Evolutionary conservation across 345 rosid species (phyloP).

Genomic region (Triadica sebifera): DNA sequence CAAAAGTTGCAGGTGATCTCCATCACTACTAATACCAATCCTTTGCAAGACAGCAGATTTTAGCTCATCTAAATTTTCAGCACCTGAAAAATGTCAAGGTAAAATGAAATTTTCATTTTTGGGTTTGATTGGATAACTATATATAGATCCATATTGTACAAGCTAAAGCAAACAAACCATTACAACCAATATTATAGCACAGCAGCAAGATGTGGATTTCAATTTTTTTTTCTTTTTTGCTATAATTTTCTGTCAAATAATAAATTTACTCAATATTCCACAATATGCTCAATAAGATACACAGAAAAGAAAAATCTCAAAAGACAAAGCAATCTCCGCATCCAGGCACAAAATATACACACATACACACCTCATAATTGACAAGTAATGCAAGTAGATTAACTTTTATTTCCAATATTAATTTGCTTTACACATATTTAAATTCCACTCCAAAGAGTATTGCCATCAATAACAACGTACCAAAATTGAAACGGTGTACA

Average conservation of each 20-base stretch:
- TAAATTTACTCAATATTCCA: not conserved
- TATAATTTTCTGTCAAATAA: not conserved
- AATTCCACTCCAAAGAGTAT: not conserved
- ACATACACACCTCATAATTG: not conserved
- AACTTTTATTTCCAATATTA: no score
- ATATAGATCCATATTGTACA: not conserved
- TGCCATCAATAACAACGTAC: conserved; percentile 39
- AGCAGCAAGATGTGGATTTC: not conserved
- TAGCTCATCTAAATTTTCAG: conserved; percentile 76
- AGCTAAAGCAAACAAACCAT: not conserved
- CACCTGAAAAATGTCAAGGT: conserved; percentile 28
- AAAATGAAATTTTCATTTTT: not conserved
- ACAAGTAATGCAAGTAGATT: not conserved
- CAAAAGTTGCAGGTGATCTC: conserved; percentile 62
- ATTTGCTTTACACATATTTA: no score
- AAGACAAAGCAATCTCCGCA: not conserved
- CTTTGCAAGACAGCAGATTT: conserved; percentile 63
- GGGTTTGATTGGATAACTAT: not conserved
- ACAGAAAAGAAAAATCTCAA: not conserved
- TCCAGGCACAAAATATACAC: not conserved
- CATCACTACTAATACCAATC: conserved; percentile 44
- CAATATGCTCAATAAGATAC: not conserved
- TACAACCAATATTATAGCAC: not conserved
- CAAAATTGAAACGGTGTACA: conserved; percentile 76
- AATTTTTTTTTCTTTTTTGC: not conserved